Evolutionary conservation across 805 yeast species (phyloP).

Genomic region (Priceomyces fermenticarens): DNA sequence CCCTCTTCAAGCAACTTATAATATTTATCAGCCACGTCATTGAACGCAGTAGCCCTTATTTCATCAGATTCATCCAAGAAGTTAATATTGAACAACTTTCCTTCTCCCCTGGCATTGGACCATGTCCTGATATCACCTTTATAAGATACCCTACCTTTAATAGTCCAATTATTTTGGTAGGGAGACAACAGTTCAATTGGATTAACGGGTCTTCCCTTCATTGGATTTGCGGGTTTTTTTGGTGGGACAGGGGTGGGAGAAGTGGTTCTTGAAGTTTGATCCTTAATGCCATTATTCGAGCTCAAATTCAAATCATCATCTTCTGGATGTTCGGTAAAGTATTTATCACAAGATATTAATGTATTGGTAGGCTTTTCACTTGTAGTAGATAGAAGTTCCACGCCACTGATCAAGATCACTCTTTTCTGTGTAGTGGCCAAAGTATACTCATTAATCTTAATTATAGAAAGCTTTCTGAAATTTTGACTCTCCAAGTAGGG

Average conservation of each 20-base stretch:
- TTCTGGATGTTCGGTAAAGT: conserved; percentile 56
- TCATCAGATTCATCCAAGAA: conserved; percentile 94
- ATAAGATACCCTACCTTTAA: conserved; percentile 86
- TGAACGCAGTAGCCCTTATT: conserved; percentile 92
- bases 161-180: conserved; percentile 86
- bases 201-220: conserved; percentile 39
- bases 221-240: conserved; percentile 9
- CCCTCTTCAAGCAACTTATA: conserved; percentile 82
- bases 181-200: conserved; percentile 90
- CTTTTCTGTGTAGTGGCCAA: conserved; percentile 48
- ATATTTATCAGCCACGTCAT: conserved; percentile 77
- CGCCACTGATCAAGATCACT: conserved; percentile 46
- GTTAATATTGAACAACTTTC: conserved; percentile 84
- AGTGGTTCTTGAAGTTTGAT: conserved; percentile 7
- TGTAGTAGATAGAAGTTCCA: conserved; percentile 38
- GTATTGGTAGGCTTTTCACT: conserved; percentile 36
- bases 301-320: conserved; percentile 37
- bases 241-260: conserved; percentile 8
- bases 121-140: conserved; percentile 87
- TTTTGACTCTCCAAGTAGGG: conserved; percentile 40
- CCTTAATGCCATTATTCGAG: conserved; percentile 8
- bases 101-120: conserved; percentile 84
- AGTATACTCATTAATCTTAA: conserved; percentile 40
- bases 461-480: conserved; percentile 42
- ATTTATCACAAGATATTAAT: conserved; percentile 51